Base-by-base conservation (phyloP, 352 stramenopile genomes). In the Pythium chondricola region DNA sequence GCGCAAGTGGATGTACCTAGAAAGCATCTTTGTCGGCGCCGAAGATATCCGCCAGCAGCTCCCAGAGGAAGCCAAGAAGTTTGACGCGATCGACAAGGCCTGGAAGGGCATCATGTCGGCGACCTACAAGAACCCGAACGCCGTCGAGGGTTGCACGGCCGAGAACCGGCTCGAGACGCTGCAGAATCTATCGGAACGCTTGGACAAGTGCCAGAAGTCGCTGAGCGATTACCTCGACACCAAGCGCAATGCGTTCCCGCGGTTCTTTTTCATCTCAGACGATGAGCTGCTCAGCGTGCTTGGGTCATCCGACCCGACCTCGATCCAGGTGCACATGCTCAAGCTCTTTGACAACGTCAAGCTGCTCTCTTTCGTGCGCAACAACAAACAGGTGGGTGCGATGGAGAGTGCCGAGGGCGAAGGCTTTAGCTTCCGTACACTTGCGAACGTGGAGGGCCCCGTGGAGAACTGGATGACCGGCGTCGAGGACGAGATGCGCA, bases 271-370 rank as follows among this genome's bases (percentile, higher is more conserved):
- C 67, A 97, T 97, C 52, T 97, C 89, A 0, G 88, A 97, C 43
- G 90, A 97, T 47, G 90, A 97, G 37, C 50, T 97, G 4, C 65
- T 97, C 13, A 95, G 78, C 42, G 88, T 97, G 18, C 65, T 97
- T 2, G 89, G 90, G 0, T 95, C 83, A 0, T 95, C 85, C 0
- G 91, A 98, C 49, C 91, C 91, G 4, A 95, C 80, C 0, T 96
- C 85, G 0, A 96, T 96, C 33, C 88, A 96, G 73, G 79, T 95
- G 0, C 92, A 98, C 61, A 95, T 97, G 76, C 84, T 97, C 29
- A 98, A 98, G 62, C 80, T 97, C 2, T 98, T 98, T 52, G 91
- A 97, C 65, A 97, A 97, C 32, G 91, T 98, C 18, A 97, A 97
- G 53, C 24, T 87, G 27, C 59, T 98, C 6, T 80, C 66, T 3